A percentile compares a stretch with the other conserved stretches of the same genome.
Evolutionary conservation across 73 alveolate species (phyloP).

Genomic region (Paramecium octaurelia): DNA sequence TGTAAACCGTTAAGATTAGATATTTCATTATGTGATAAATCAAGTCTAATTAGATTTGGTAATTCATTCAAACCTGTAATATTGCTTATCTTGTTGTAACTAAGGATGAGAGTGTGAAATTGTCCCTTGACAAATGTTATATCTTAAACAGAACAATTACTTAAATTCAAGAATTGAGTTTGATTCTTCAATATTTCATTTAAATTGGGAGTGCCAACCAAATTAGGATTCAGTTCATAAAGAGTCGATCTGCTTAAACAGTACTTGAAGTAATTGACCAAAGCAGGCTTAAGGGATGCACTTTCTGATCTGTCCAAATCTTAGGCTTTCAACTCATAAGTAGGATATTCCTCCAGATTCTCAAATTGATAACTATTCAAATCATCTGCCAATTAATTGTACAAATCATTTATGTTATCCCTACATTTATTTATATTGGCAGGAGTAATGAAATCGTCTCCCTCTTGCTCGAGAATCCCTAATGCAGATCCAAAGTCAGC

Average conservation of each 20-base stretch:
- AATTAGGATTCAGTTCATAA: constrained; percentile 54
- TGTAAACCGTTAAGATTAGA: constrained; percentile 81
- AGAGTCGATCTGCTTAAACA: constrained; percentile 63
- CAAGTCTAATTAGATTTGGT: constrained; percentile 81
- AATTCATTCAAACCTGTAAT: constrained; percentile 79
- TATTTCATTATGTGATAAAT: constrained; percentile 89
- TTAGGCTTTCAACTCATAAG: constrained; percentile 56
- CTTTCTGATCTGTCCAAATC: constrained; percentile 77
- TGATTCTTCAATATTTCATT: constrained; percentile 31
- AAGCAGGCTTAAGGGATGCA: constrained; percentile 70
- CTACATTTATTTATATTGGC: constrained; percentile 25
- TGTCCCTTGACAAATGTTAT: neutral
- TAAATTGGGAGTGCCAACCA: constrained; percentile 20
- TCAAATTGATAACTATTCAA: constrained; percentile 57
- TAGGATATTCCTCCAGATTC: constrained; percentile 61
- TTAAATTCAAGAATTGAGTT: neutral
- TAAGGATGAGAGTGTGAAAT: constrained; percentile 76
- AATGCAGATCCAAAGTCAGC: constrained; percentile 60
- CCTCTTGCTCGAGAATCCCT: constrained; percentile 48
- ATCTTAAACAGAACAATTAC: constrained; percentile 15
- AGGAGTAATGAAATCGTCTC: constrained; percentile 55
- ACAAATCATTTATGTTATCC: constrained; percentile 13
- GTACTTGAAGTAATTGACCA: constrained; percentile 63
- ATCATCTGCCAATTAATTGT: constrained; percentile 47
- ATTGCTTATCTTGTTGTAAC: constrained; percentile 80